Evolutionary conservation across 306 rosid genomes (phyloP), one percentile per base, ranked within the genome.

Genomic region (Comarum palustre): DNA sequence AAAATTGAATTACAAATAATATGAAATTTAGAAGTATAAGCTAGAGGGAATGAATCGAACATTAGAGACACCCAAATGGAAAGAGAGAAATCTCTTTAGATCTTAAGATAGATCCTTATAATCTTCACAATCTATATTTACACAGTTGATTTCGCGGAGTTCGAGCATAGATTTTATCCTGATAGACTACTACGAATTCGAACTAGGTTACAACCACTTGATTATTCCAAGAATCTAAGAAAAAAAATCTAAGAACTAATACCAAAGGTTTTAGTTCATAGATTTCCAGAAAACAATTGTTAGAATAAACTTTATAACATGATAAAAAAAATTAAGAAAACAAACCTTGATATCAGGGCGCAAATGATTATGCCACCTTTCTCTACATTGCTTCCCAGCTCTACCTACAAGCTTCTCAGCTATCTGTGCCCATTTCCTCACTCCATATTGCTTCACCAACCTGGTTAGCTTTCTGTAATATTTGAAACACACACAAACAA

Each of bases 361-460:
- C 29, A 94, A 81, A 80, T 94, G 99, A 84, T 94, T 94, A 38
- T 89, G 91, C 98, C 98, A 94, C 85, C 97, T 88, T 81, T 94
- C 98, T 12, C 98, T 36, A 74, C 98, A 94, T 77, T 94, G 99
- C 75, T 94, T 91, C 2, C 99, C 99, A 10, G 88, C 95, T 79
- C 99, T 86, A 45, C 95, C 95, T 22, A 69, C 85, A 81, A 94
- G 74, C 22, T 82, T 85, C 69, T 89, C 96, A 15, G 97, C 91
- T 66, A 94, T 87, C 72, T 84, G 89, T 62, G 97, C 90, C 99
- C 97, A 94, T 87, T 91, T 94, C 45, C 87, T 83, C 62, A 73
- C 82, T 22, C 97, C 98, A 80, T 86, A 45, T 75, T 86, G 88
- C 87, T 88, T 87, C 88, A 94, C 97, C 83, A 94, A 72, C 79